Evolutionary conservation across 257 asterid species (phyloP).

Genomic region (Fraxinus cuspidata): DNA sequence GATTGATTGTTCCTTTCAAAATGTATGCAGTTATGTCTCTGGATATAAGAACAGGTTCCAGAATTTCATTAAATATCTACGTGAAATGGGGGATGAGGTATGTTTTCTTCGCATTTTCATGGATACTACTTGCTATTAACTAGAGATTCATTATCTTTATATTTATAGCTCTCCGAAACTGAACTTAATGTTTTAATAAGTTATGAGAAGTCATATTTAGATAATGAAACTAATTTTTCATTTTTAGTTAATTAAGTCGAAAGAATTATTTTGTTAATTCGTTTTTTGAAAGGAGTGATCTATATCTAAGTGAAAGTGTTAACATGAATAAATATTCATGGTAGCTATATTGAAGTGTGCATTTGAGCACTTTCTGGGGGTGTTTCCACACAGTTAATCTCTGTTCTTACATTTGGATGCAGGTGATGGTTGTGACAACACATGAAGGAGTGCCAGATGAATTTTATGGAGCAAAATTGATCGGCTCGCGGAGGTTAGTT

Average conservation of each 20-base stretch:
- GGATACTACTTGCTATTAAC: conserved; percentile 3
- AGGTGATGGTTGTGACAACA: conserved; percentile 99
- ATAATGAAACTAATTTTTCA: neutral
- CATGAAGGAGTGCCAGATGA: conserved; percentile 98
- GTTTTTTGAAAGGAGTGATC: conserved; percentile 2
- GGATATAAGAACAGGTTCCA: conserved; percentile 98
- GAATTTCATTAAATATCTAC: conserved; percentile 89
- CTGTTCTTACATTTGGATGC: conserved; percentile 29
- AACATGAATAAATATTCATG: neutral
- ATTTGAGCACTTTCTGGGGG: neutral
- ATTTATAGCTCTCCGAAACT: neutral
- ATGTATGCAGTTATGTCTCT: conserved; percentile 79
- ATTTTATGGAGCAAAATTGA: conserved; percentile 89
- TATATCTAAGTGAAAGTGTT: neutral
- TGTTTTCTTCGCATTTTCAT: conserved; percentile 18
- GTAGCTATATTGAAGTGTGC: neutral
- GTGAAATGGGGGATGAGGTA: conserved; percentile 99
- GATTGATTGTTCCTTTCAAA: conserved; percentile 20
- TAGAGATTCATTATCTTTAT: conserved; percentile 11
- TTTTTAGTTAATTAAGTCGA: neutral
- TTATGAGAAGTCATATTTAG: conserved; percentile 8
- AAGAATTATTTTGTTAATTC: neutral
- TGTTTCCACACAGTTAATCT: conserved; percentile 3
- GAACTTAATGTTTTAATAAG: neutral
- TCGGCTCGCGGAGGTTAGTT: conserved; percentile 86